Evolutionary conservation across 768 basidiomycete species (phyloP), one percentile per base, ranked within the genome.

Genomic region (Xerocomus potaroensis): DNA sequence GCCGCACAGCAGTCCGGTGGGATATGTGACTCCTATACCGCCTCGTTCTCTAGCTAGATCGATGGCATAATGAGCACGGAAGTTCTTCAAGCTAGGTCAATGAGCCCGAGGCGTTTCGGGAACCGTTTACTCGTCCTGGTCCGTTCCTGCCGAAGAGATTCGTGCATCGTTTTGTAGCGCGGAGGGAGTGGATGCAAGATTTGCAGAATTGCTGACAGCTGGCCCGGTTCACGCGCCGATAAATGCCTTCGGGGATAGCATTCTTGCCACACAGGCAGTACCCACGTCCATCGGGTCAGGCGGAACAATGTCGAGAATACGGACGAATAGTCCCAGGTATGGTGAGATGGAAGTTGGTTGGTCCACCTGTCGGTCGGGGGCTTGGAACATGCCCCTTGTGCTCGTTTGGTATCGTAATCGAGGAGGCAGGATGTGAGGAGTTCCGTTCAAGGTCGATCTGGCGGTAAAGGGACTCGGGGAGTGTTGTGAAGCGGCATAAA

Each of bases 371-470:
- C 19, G 45, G 48, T 8, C 22, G 11, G 3, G 15, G 1, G 1
- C 3, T 32, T 16, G 15, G 47, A 6, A 50, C 57, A 2, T 51
- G 29, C 14, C 51, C 51, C 29, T 61, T 61, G 31, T 24, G 12
- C n/a, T 57, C 55, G 2, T 47, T 61, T 2, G 60, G 61, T 1
- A 48, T 61, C 12, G 60, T 55, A 8, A 49, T 63, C 4, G 60
- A 60, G 32, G 61, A 55, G n/a, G 41, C 41, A 7, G 60, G 63
- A 30, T 55, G 61, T 15, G 58, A 60, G 34, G 47, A 40, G 9
- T 48, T 47, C 22, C 58, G 55, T 23, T 54, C 55, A 12, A 61
- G 45, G 18, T 37, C 50, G 4, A 55, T 60, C 43, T 61, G 58
- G 54, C 33, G 42, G 6, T 49, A 50, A 16, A 50, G 44, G 18